Percentiles rank a stretch among this genome's conserved stretches.
Conservation (phyloP, 139 green algal species). For the Chara braunii region DNA sequence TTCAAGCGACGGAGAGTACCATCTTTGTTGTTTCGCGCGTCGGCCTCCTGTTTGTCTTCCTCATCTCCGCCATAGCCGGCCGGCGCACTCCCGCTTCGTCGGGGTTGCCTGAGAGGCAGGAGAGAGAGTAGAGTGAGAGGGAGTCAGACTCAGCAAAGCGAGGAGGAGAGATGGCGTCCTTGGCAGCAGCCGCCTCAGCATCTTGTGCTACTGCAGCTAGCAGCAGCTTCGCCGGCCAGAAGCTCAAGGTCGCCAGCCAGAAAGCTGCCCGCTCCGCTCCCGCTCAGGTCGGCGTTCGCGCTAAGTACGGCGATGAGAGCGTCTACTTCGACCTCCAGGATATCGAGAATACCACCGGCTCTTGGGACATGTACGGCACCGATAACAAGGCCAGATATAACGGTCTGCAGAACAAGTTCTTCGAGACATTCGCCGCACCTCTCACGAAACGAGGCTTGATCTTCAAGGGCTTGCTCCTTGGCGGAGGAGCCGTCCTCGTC, state of each 20-base stretch:
- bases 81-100: too few relatives aligned
- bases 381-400: conserved; percentile 26
- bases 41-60: too few relatives aligned
- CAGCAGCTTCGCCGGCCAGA: conserved; percentile 37
- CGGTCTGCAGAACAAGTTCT: conserved; percentile 75
- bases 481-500: conserved; percentile 52
- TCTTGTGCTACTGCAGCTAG: conserved; percentile 23
- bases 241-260: conserved; percentile 10
- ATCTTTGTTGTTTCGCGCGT: too few relatives aligned
- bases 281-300: conserved; percentile 4
- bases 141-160: too few relatives aligned
- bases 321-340: conserved; percentile 48
- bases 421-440: conserved; percentile 69
- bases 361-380: conserved; percentile 44
- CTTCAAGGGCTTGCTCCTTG: conserved; percentile 66
- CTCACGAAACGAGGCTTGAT: conserved; percentile 78
- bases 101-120: too few relatives aligned
- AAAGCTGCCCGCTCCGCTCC: not conserved
- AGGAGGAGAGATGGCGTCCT: too few relatives aligned
- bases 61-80: too few relatives aligned
- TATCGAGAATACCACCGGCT: conserved; percentile 41
- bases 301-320: conserved; percentile 43
- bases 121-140: too few relatives aligned
- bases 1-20: too few relatives aligned
- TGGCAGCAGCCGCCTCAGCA: conserved; percentile 5